Base-by-base conservation (phyloP, 1,284 basidiomycete genomes). In the Schizopora paradoxa region DNA sequence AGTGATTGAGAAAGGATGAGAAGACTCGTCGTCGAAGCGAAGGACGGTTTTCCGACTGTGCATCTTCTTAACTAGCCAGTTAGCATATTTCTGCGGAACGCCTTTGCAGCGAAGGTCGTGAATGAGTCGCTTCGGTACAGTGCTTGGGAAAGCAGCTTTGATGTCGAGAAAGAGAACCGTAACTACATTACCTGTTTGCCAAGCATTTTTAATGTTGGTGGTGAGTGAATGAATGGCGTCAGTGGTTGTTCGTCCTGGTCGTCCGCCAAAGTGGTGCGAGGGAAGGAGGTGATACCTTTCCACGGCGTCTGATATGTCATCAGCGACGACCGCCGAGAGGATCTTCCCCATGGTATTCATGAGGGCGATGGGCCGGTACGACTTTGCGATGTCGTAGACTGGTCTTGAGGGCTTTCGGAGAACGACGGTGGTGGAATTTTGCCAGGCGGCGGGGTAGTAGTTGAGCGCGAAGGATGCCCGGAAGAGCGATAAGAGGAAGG, bases 121-220 rank as follows among this genome's bases (percentile, higher is more conserved):
- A 0, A 65, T 8, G 1, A 68, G 60, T 0, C 31, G 21, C 2
- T 58, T 39, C 0, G 51, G 54, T 1, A 58, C 51, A 0, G 58
- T 58, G 23, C 57, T 66, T 0, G 63, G 63, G 45, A 68, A 68
- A 0, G 64, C 65, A 0, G 56, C 61, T 36, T 64, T 55, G 6
- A 66, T 56, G 45, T 65, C 60, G 0, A 63, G 47, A 27, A 62
- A 60, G 0, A 67, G 55, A 1, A 50, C 49, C 2, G 56, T 56
- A 1, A 51, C 58, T 11, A 59, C 60, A 14, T 56, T 47, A 2
- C 48, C 34, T 3, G 27, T 41, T 7, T 53, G 28, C 60, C 61
- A 62, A 0, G 55, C 52, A 11, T 61, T 39, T 26, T 57, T 55
- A 6, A 64, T 48, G 0, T 26, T 53, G 0, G 51, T 45, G 14